Percentiles rank a stretch among this genome's conserved stretches.
Evolutionary conservation across 2,329 filamentous ascomycete genomes (phyloP).

Genomic region (Rhinocladiella similis): DNA sequence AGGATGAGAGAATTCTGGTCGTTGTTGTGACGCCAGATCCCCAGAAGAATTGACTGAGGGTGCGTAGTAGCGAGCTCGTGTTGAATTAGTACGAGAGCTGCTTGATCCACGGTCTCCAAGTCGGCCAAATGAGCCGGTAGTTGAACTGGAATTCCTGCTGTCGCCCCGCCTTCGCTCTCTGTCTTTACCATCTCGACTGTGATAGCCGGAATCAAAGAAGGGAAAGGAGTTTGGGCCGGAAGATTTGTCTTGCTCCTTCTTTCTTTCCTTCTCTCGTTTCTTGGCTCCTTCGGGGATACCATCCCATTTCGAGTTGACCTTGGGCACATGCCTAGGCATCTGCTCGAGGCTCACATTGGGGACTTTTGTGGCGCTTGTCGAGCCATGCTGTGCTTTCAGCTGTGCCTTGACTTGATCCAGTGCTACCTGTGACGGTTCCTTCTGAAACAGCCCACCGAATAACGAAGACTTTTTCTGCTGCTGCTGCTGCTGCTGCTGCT

Average conservation of each 20-base stretch:
- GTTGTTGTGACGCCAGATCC: constrained; percentile 22
- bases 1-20: background rate
- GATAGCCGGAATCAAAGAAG: background rate
- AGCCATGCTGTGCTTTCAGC: constrained; percentile 38
- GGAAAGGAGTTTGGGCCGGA: constrained; percentile 5
- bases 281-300: constrained; percentile 48
- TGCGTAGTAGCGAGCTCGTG: constrained; percentile 14
- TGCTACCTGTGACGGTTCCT: constrained; percentile 50
- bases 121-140: constrained; percentile 15
- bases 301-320: constrained; percentile 57
- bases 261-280: constrained; percentile 31
- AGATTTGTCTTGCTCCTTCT: constrained; percentile 15
- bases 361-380: constrained; percentile 38
- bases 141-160: constrained; percentile 20
- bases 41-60: constrained; percentile 24
- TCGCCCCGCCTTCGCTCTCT: background rate
- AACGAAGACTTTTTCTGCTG: constrained; percentile 39
- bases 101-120: constrained; percentile 10
- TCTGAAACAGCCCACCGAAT: constrained; percentile 48
- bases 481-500: constrained; percentile 14
- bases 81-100: constrained; percentile 12
- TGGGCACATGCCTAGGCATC: constrained; percentile 51
- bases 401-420: constrained; percentile 46
- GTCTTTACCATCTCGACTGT: constrained; percentile 1
- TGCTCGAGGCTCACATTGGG: constrained; percentile 45